Base-by-base conservation (phyloP, 1,284 basidiomycete species). In the Ganoderma sinense region DNA sequence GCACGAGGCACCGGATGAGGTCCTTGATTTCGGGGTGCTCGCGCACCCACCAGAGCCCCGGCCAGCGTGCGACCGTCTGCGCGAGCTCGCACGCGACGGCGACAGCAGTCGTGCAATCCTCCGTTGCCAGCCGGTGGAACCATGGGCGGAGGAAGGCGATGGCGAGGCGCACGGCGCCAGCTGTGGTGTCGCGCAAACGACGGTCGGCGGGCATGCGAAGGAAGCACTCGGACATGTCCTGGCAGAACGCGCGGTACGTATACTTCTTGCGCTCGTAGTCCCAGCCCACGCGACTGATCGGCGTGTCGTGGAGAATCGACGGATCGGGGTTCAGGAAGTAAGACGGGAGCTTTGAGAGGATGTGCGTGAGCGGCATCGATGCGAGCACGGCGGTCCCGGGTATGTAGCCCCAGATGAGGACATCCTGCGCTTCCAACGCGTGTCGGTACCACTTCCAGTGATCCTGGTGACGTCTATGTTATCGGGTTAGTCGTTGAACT, bases 361-460 rank as follows among this genome's bases (percentile, higher is more conserved):
- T 79, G 33, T 85, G 83, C 51, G 88, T 82, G 65, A 94, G 86
- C 0, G 92, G 91, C 45, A 94, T 82, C 29, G 92, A 93, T 14
- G 90, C 82, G 45, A 92, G 82, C 68, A 94, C 87, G 13, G 91
- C 91, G 36, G 84, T 83, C 23, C 84, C 82, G 26, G 92, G 90
- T 67, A 94, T 87, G 72, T 85, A 87, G 36, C 89, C 91, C 75
- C 91, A 84, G 41, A 93, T 86, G 68, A 94, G 87, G 43, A 92
- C 91, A 71, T 89, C 87, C 76, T 94, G 92, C 18, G 92, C 89
- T 75, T 94, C 92, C 68, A 89, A 82, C 18, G 91, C 89, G 74
- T 89, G 91, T 69, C 87, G 87, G 69, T 90, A 88, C 92, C 91
- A 94, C 77, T 89, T 91, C 89, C 88, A 90, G 77, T 92, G 88